Evolutionary conservation across 805 yeast species (phyloP), one percentile per base, ranked within the genome.

Genomic region (Naumovozyma dairenensis): DNA sequence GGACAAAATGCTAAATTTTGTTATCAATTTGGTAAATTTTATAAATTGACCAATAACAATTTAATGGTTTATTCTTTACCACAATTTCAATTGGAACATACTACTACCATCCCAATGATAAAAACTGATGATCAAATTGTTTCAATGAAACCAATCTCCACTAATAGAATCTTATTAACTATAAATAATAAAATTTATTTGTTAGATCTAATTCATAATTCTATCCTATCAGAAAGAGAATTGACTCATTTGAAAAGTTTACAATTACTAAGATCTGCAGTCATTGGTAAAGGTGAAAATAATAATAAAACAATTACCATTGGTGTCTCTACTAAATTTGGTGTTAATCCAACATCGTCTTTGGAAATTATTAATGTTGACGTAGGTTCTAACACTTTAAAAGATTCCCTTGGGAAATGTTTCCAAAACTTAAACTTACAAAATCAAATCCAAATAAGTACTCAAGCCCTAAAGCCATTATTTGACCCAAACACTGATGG

Each of bases 381-480:
- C 39, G 72, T 76, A 22, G 93, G 92, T 4, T 59, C 71, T 24
- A 82, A 83, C 46, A 72, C 71, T 32, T 63, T 83, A 38, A 70
- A 73, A 38, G 86, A 81, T 45, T 73, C 82, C 9, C 52, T 83
- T 19, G 87, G 87, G 18, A 80, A 75, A 48, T 71, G 78, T 25
- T 61, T 58, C 27, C 44, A 38, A 15, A 37, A 28, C 12, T 37
- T 42, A 12, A 29, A 34, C 4, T 28, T 33, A 14, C 20, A 20
- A 8, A 16, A 15, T 7, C 18, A 18, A 5, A n/a, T n/a, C n/a
- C n/a, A n/a, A n/a, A n/a, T n/a, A n/a, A 21, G 40, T 3, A 32
- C 29, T 12, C 28, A 29, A 9, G 10, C 28, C 5, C 32, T 75
- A 20, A 46, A 48, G 25, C 42, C 57, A 6, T 39, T 57, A 18